Evolutionary conservation across 169 alveolate species (phyloP), one percentile per base, ranked within the genome.

Genomic region (Plasmodium gallinaceum): DNA sequence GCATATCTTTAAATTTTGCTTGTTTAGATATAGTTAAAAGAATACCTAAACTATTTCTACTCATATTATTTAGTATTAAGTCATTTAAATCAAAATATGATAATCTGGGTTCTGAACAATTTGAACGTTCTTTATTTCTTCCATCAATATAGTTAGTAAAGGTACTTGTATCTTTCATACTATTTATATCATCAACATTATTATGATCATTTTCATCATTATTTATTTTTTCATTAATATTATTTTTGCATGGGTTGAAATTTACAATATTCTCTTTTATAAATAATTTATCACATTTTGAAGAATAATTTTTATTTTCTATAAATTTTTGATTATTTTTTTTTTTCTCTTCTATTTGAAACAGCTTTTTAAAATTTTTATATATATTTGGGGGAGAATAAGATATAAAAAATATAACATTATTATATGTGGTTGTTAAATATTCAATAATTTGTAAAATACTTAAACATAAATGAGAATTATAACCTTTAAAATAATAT

Each of bases 341-440:
- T 16, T n/a, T 73, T 24, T 37, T 45, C 39, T 83, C 71, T 61
- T 83, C 91, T 43, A 83, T 58, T 43, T 69, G 51, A 52, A 86
- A 86, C n/a, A 71, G 61, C 51, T 45, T 51, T 62, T 37, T 71
- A 54, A 86, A 71, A 54, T 86, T 46, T 37, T 32, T 71, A 71
- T 86, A 86, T n/a, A 86, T 64, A 72, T 86, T 72, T 58, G 92
- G 92, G 0, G 92, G 92, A 16, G 88, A n/a, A 86, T 86, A 86
- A 2, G 86, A 58, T 43, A 86, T 46, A 20, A 86, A 57, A 54
- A 70, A 86, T 16, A 86, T 37, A n/a, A 72, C 92, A n/a, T 86
- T 86, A 73, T 73, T 69, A 65, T 86, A 86, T n/a, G 74, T 54
- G 18, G 92, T 86, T 0, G 92, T 86, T 22, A 86, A 60, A 37